Conservation (phyloP, 768 basidiomycete genomes). For the Mycena belliarum region DNA sequence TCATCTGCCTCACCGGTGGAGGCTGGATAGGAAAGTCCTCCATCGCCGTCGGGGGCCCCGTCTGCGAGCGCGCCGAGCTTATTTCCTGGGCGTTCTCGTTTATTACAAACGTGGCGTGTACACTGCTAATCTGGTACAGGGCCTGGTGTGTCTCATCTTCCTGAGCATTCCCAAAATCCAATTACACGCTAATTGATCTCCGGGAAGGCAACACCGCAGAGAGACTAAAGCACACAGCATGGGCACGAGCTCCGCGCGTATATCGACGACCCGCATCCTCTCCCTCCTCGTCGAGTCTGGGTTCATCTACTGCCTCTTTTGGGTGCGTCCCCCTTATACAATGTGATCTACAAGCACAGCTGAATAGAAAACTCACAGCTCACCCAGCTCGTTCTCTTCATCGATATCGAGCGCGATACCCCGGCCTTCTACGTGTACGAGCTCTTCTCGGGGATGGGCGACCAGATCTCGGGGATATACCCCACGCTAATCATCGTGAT, state of each 20-base stretch:
- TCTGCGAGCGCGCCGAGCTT: background rate
- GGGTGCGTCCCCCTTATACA: background rate
- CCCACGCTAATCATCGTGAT: constrained; percentile 14
- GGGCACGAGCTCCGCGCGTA: background rate
- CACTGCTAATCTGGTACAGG: background rate
- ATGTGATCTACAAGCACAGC: background rate
- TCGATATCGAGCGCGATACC: background rate
- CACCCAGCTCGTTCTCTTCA: constrained; percentile 1
- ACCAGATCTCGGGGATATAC: constrained; percentile 12
- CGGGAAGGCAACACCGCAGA: background rate
- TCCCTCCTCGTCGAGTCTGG: constrained; percentile 17
- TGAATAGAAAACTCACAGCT: background rate
- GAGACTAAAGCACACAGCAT: background rate
- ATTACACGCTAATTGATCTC: background rate
- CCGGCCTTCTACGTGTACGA: background rate
- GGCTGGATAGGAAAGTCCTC: background rate
- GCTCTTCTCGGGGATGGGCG: constrained; percentile 1
- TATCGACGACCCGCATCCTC: constrained; percentile 1
- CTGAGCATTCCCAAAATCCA: background rate
- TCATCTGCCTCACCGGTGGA: background rate
- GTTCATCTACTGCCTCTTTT: constrained; percentile 17
- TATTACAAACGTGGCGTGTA: background rate
- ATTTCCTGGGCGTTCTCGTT: background rate
- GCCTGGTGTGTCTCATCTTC: background rate
- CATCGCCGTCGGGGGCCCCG: background rate